Percentiles rank a stretch among this genome's conserved stretches.
Conservation (phyloP, 176 grass and related monocot genomes). For the Musa itinerans region DNA sequence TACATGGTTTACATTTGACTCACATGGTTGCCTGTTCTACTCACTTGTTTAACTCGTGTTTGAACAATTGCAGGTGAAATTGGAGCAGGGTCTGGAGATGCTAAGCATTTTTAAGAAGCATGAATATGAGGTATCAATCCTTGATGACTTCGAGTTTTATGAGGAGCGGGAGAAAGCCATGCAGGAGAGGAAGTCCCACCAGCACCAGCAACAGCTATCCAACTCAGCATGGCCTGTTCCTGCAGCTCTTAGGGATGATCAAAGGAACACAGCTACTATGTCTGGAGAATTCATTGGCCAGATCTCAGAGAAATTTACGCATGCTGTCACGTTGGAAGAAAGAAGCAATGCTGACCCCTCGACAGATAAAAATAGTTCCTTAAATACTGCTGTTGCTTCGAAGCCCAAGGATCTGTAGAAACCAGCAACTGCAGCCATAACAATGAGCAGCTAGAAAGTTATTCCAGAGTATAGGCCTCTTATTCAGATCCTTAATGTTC, state of each 20-base stretch:
- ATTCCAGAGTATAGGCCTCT: background rate
- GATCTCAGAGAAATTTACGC: conserved; percentile 50
- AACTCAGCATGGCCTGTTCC: conserved; percentile 7
- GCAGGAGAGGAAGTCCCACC: conserved; percentile 48
- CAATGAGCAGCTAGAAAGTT: background rate
- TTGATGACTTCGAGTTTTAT: conserved; percentile 67
- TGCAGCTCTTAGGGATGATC: conserved; percentile 15
- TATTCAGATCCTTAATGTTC: background rate
- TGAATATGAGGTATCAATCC: conserved; percentile 45
- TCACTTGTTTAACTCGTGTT: background rate
- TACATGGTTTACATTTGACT: background rate
- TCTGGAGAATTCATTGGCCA: conserved; percentile 34
- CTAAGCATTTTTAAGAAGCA: conserved; percentile 53
- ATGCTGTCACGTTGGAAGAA: conserved; percentile 46
- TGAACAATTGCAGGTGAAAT: conserved; percentile 36
- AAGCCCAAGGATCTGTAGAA: background rate
- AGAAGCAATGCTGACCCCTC: conserved; percentile 20
- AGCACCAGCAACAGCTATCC: conserved; percentile 20
- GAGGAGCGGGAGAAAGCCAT: conserved; percentile 62
- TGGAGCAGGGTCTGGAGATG: conserved; percentile 70
- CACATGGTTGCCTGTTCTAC: background rate
- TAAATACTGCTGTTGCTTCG: background rate
- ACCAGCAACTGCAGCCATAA: background rate
- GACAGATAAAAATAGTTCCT: conserved; percentile 16
- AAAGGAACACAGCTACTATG: conserved; percentile 28